Evolutionary conservation across 768 basidiomycete genomes (phyloP).

Genomic region (Termitomyces sp.): DNA sequence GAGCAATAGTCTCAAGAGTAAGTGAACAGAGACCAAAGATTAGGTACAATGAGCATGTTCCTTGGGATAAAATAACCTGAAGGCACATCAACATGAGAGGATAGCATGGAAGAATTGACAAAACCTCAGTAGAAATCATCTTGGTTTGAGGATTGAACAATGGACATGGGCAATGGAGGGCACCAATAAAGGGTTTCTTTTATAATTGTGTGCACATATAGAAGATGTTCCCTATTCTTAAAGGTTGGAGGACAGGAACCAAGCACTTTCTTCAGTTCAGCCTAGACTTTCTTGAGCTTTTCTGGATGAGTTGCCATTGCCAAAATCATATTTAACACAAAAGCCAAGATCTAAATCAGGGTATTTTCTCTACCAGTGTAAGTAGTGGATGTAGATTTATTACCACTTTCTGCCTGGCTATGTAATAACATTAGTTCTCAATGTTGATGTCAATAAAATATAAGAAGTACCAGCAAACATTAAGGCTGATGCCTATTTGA

Average conservation of each 20-base stretch:
- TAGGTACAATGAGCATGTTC: not conserved
- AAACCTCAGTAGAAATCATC: not conserved
- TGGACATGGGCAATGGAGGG: not conserved
- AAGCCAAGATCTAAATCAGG: not conserved
- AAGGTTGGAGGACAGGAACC: not conserved
- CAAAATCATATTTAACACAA: not conserved
- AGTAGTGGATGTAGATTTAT: no score
- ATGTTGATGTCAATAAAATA: not conserved
- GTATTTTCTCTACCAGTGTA: not conserved
- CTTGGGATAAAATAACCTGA: not conserved
- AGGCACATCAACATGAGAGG: not conserved
- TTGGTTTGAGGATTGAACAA: not conserved
- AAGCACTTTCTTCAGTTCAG: not conserved
- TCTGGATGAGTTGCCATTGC: not conserved
- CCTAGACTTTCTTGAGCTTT: not conserved
- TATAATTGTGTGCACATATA: not conserved
- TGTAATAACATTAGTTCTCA: not conserved
- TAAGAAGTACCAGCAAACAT: not conserved
- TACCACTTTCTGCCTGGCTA: conserved; percentile 1
- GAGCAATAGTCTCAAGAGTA: not conserved
- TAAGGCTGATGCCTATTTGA: not conserved
- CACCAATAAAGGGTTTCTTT: not conserved
- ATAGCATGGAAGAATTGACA: no score
- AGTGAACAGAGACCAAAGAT: not conserved
- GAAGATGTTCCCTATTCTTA: not conserved